phyloP scores from a whole-genome alignment of 2,329 filamentous ascomycete species.

The Diplodia intermedia region DNA sequence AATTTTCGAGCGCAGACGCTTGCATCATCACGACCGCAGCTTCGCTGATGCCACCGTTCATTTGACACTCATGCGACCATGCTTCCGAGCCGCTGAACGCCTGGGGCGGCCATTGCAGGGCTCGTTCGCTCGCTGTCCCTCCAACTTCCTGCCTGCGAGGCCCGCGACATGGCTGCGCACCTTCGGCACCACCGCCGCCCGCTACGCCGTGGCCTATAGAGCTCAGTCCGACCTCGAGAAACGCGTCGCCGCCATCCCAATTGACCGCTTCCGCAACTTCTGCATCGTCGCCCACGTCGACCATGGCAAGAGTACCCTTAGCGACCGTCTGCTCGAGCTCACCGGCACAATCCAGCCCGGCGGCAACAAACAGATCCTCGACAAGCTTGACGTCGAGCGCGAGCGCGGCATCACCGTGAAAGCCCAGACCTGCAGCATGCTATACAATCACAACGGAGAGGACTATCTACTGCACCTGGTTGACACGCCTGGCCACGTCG shows the following conservation, averaged over 20 bases:
- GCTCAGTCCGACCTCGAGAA: constrained; percentile 63
- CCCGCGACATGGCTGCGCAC: constrained; percentile 31
- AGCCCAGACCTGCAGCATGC: constrained; percentile 97
- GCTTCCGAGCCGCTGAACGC: constrained; percentile 54
- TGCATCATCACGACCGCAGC: constrained; percentile 16
- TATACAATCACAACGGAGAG: constrained; percentile 82
- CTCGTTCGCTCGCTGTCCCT: constrained; percentile 36
- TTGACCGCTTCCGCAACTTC: constrained; percentile 87
- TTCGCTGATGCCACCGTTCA: constrained; percentile 25
- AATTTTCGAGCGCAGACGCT: constrained; percentile 19
- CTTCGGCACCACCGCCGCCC: constrained; percentile 40
- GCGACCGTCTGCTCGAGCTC: constrained; percentile 88
- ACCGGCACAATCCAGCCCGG: constrained; percentile 90
- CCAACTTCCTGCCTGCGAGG: constrained; percentile 35
- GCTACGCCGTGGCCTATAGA: constrained; percentile 49
- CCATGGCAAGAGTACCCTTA: constrained; percentile 96
- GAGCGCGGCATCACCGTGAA: constrained; percentile 98
- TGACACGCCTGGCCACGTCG: constrained; percentile 96
- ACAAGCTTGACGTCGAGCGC: constrained; percentile 95
- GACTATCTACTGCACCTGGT: constrained; percentile 96
- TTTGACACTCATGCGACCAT: constrained; percentile 56
- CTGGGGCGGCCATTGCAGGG: constrained; percentile 48
- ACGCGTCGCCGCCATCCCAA: constrained; percentile 75
- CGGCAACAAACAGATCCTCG: constrained; percentile 91
- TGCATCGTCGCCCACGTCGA: constrained; percentile 99